Conservation (phyloP, 495 filamentous ascomycete genomes). For the Penicillium longicatenatum region DNA sequence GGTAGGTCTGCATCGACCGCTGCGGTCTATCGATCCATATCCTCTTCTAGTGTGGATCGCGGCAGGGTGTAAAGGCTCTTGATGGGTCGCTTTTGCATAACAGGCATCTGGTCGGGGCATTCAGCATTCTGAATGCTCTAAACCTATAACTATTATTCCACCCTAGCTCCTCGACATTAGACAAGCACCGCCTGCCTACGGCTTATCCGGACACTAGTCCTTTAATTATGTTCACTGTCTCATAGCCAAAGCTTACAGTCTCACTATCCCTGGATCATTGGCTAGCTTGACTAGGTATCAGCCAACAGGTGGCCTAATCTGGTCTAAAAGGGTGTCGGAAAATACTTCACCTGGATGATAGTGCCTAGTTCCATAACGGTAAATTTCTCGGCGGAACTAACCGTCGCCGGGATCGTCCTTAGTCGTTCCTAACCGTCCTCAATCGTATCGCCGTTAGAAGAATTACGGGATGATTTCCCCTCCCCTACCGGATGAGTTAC, state of each 20-base stretch:
- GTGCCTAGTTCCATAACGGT: constrained; percentile 6
- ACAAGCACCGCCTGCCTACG: constrained; percentile 2
- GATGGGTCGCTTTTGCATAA: no score
- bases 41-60: no score
- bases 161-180: no score
- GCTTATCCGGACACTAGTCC: constrained; percentile 1
- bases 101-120: no score
- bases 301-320: constrained; percentile 7
- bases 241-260: constrained; percentile 5
- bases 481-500: constrained; percentile 5
- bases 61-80: no score
- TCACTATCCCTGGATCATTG: neutral
- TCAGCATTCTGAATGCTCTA: no score
- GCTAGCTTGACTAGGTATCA: constrained; percentile 4
- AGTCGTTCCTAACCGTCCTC: constrained; percentile 3
- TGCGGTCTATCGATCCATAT: no score
- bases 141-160: no score
- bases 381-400: constrained; percentile 5
- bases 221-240: constrained; percentile 5
- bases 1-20: no score
- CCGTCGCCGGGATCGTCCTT: constrained; percentile 5
- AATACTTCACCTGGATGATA: constrained; percentile 5
- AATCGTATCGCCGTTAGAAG: constrained; percentile 2
- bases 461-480: constrained; percentile 6
- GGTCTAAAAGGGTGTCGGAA: constrained; percentile 5